Percentiles rank a stretch among this genome's conserved stretches.
Evolutionary conservation across 257 asterid genomes (phyloP).

Genomic region (Solanum pinnatisectum): DNA sequence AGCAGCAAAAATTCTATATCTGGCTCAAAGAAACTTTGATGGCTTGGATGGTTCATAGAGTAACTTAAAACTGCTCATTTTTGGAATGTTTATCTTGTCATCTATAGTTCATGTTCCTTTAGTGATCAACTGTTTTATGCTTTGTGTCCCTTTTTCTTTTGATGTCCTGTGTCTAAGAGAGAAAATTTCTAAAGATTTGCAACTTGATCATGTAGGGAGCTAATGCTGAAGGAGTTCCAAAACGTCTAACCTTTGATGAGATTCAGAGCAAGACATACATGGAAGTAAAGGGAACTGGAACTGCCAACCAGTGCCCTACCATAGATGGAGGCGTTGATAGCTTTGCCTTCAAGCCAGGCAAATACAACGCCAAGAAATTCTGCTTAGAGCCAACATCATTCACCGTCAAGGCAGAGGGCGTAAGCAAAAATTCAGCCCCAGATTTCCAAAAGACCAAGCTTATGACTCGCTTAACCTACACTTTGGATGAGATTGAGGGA

Average conservation of each 20-base stretch:
- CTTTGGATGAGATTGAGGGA: constrained; percentile 96
- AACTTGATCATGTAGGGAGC: constrained; percentile 52
- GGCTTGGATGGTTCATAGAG: too few relatives aligned
- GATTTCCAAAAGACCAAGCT: constrained; percentile 96
- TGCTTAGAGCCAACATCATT: constrained; percentile 98
- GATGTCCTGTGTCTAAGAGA: neutral
- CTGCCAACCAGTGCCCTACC: constrained; percentile 99
- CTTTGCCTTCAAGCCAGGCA: constrained; percentile 77
- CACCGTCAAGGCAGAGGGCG: constrained; percentile 93
- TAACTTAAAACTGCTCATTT: neutral
- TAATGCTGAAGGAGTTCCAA: constrained; percentile 72
- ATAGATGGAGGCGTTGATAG: constrained; percentile 70
- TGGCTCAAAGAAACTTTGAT: too few relatives aligned
- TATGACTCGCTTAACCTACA: constrained; percentile 97
- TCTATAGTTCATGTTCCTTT: neutral
- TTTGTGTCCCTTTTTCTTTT: neutral
- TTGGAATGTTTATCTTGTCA: neutral
- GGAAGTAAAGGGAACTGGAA: constrained; percentile 93
- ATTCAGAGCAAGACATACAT: constrained; percentile 90
- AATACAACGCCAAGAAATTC: constrained; percentile 73
- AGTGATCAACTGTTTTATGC: neutral
- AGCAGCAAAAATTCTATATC: too few relatives aligned
- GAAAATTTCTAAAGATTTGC: neutral
- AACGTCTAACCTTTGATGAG: constrained; percentile 77
- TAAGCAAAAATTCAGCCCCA: constrained; percentile 61